Evolutionary conservation across 257 asterid species (phyloP).

Genomic region (Cinchona pubescens): DNA sequence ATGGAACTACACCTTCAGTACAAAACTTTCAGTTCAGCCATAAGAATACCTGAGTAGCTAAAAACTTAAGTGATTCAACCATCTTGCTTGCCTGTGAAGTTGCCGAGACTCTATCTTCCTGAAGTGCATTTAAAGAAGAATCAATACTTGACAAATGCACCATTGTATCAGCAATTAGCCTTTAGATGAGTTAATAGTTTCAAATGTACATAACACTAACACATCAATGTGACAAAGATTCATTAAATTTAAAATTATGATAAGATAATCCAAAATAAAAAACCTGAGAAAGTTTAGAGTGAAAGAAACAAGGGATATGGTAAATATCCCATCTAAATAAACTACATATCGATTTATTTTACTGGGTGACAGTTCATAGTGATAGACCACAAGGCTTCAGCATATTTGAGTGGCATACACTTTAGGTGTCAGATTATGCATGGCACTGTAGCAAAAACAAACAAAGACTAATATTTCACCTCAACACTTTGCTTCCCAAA

Average conservation of each 20-base stretch:
- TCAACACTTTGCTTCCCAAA: slow-evolving; percentile 81
- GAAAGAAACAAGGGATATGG: not conserved
- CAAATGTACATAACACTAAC: not conserved
- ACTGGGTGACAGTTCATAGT: not conserved
- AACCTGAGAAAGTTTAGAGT: not conserved
- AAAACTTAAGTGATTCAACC: slow-evolving; percentile 80
- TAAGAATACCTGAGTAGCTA: slow-evolving; percentile 71
- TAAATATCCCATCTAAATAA: not conserved
- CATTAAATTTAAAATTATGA: not conserved
- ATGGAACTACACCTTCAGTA: not conserved
- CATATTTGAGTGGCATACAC: not conserved
- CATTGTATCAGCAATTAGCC: not conserved
- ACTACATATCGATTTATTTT: not conserved
- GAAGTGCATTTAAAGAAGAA: slow-evolving; percentile 9
- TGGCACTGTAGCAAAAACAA: not conserved
- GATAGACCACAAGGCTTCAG: not conserved
- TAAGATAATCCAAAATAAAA: slow-evolving; percentile 5
- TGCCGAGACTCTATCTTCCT: slow-evolving; percentile 84
- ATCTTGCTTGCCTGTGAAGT: slow-evolving; percentile 87
- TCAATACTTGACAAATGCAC: not conserved
- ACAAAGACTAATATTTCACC: slow-evolving; percentile 43
- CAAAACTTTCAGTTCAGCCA: not conserved
- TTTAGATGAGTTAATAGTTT: not conserved
- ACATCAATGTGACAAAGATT: not conserved
- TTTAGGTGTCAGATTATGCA: not conserved